Base-by-base conservation (phyloP, 768 basidiomycete species). In the Neoboletus brunneissimus region DNA sequence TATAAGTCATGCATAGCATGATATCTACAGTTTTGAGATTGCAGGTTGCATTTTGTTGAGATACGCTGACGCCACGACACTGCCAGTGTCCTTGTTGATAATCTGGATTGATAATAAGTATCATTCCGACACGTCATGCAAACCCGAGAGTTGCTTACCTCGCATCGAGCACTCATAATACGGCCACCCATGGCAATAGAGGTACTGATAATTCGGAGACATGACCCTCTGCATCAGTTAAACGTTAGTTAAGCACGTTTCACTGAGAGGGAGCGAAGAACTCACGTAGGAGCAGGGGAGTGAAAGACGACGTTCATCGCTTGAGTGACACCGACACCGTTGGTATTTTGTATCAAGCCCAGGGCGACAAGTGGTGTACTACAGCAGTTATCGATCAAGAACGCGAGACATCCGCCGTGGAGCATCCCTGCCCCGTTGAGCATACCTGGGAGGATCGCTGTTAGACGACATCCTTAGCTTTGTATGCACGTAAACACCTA, bases 241-340 rank as follows among this genome's bases (percentile, higher is more conserved):
- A n/a, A 34, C 2, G 34, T 61, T 13, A 55, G 59, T 51, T 34
- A 31, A 34, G 44, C 61, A 42, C 15, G 59, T 41, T 53, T 40
- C 48, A 37, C n/a, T 3, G 5, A 27, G 32, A 55, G 56, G 42
- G 40, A 42, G 35, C 16, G 27, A 43, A 27, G 34, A 12, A 75
- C 84, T 72, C 67, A 85, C 87, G 76, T 65, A 4, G 84, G 76
- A 4, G 85, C 86, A 12, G 87, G 87, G 16, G 88, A 78, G 65
- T 87, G 88, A 70, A 86, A 89, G 31, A 81, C 69, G 25, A 89
- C 76, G 58, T 83, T 85, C 81, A 88, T 81, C 11, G 81, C 79
- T 67, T 88, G 86, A 4, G 85, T 89, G 20, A 89, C 87, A 12
- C 88, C 88, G 13, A 89, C 87, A 3, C 87, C 87, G 54, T 89